phyloP scores from a whole-genome alignment of 73 alveolate species.

The Blepharisma japonicum region DNA sequence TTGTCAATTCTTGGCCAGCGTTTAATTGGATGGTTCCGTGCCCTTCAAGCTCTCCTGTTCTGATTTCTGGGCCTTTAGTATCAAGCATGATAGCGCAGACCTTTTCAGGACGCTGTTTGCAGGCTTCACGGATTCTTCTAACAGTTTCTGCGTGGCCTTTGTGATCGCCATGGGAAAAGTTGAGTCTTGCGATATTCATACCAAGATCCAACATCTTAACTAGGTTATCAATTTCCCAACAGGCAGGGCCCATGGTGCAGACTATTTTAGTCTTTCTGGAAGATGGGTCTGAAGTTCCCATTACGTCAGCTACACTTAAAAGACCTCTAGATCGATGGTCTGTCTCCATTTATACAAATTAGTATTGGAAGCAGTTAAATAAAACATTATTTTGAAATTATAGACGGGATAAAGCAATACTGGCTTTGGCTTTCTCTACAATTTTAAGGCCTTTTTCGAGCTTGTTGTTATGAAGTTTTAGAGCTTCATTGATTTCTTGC shows the following conservation, averaged over 20 bases:
- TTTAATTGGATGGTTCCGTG: conserved; percentile 10
- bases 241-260: conserved; percentile 93
- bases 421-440: no score
- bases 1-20: conserved; percentile 76
- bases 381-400: no score
- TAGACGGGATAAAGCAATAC: no score
- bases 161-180: conserved; percentile 95
- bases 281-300: background rate
- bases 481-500: no score
- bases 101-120: conserved; percentile 76
- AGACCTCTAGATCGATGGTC: no score
- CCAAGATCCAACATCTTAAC: conserved; percentile 85
- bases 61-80: conserved; percentile 95
- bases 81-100: conserved; percentile 85
- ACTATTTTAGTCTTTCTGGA: conserved; percentile 77
- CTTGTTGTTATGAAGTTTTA: no score
- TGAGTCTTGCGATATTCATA: conserved; percentile 91
- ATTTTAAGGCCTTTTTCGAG: no score
- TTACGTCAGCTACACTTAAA: no score
- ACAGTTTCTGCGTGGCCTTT: conserved; percentile 78
- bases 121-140: conserved; percentile 76
- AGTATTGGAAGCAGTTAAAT: no score
- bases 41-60: conserved; percentile 78
- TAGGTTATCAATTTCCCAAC: conserved; percentile 72
- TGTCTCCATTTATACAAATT: no score